phyloP scores from a whole-genome alignment of 352 stramenopile genomes.

The Phytophthora kernoviae region DNA sequence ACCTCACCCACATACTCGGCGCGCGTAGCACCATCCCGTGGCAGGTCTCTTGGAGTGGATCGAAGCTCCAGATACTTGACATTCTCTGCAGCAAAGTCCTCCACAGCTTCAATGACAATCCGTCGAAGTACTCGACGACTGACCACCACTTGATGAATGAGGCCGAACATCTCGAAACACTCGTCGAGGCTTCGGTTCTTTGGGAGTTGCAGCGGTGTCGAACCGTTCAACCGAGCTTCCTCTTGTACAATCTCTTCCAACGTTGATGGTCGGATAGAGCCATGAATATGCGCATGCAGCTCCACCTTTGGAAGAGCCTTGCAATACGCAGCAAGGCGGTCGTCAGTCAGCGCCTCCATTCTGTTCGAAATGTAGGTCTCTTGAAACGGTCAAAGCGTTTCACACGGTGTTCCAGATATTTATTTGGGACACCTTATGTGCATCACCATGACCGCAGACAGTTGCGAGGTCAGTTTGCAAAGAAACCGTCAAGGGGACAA shows the following conservation, averaged over 20 bases:
- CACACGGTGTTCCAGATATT: constrained; percentile 5
- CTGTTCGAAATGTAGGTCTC: constrained; percentile 10
- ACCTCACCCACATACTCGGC: constrained; percentile 79
- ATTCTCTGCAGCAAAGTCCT: constrained; percentile 83
- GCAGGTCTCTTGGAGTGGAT: constrained; percentile 74
- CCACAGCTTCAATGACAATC: constrained; percentile 79
- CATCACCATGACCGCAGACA: constrained; percentile 3
- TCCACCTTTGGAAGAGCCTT: constrained; percentile 78
- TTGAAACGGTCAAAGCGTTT: constrained; percentile 4
- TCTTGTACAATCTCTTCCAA: constrained; percentile 69
- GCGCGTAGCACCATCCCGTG: constrained; percentile 55
- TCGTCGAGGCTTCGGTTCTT: constrained; percentile 69
- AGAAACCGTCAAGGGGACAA: background rate
- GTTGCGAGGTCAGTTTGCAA: constrained; percentile 2
- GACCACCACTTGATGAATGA: constrained; percentile 86
- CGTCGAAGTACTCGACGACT: constrained; percentile 62
- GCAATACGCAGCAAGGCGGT: constrained; percentile 50
- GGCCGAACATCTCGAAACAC: constrained; percentile 89
- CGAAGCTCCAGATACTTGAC: constrained; percentile 87
- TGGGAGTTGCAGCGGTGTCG: constrained; percentile 40
- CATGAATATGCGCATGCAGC: constrained; percentile 90
- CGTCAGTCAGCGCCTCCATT: constrained; percentile 19
- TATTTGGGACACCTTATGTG: constrained; percentile 20
- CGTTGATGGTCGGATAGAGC: constrained; percentile 72
- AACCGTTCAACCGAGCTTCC: constrained; percentile 33